Conservation (phyloP, 129 eudicot genomes). For the Tagetes patula region DNA sequence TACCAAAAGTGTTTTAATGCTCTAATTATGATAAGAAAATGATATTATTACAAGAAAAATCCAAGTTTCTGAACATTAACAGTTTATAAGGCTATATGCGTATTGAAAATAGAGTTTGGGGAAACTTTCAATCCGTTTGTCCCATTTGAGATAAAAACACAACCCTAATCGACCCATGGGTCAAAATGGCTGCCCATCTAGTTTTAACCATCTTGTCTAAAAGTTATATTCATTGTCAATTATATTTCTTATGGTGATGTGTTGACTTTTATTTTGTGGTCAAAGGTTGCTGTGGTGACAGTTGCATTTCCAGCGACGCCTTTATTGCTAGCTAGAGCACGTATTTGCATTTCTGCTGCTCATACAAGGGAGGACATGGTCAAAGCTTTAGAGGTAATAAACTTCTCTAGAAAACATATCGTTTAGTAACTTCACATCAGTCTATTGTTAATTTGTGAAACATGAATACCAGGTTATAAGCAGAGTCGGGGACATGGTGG, state of each 20-base stretch:
- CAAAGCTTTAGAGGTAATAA: constrained; percentile 67
- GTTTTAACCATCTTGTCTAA: background rate
- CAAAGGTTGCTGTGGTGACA: constrained; percentile 80
- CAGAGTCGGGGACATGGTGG: constrained; percentile 80
- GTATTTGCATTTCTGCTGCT: constrained; percentile 90
- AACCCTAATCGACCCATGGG: background rate
- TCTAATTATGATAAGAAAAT: background rate
- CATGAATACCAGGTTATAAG: constrained; percentile 64
- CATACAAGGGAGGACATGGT: constrained; percentile 82
- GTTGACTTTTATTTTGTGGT: constrained; percentile 8
- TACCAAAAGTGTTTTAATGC: background rate
- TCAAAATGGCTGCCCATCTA: background rate
- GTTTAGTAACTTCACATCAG: background rate
- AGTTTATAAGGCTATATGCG: background rate
- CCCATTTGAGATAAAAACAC: background rate
- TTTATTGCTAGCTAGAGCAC: constrained; percentile 75
- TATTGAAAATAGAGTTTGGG: background rate
- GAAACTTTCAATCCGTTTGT: background rate
- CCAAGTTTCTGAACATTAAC: background rate
- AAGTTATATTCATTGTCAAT: background rate
- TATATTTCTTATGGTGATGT: background rate
- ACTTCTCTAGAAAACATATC: background rate
- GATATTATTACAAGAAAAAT: background rate
- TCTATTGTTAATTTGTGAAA: background rate
- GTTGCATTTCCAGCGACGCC: constrained; percentile 97